Percentiles rank a stretch among this genome's conserved stretches.
Evolutionary conservation across 768 basidiomycete genomes (phyloP).

Genomic region (Suillus discolor): DNA sequence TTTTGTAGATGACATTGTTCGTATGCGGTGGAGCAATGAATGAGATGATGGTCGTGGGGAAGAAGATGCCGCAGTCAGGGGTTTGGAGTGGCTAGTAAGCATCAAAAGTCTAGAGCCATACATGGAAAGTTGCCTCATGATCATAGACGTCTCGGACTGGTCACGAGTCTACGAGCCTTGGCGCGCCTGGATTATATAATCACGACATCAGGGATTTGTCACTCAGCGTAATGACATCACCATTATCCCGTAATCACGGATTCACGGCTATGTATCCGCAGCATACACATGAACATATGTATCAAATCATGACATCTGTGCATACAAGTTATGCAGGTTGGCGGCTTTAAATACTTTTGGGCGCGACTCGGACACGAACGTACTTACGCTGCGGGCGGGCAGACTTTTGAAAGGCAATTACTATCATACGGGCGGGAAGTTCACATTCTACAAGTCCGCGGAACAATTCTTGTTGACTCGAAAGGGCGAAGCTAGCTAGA

Average conservation of each 20-base stretch:
- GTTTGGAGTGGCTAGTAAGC: constrained; percentile 15
- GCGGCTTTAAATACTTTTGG: not conserved
- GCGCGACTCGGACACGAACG: not conserved
- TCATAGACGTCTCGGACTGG: too few species aligned
- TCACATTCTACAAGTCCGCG: not conserved
- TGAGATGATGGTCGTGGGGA: constrained; percentile 4
- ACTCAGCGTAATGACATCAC: too few species aligned
- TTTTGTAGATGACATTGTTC: constrained; percentile 31
- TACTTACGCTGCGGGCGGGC: not conserved
- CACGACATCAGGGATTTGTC: too few species aligned
- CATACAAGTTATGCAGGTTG: not conserved
- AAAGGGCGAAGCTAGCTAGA: too few species aligned
- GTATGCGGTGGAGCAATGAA: constrained; percentile 1
- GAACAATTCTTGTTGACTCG: too few species aligned
- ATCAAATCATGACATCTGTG: too few species aligned
- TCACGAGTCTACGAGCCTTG: too few species aligned
- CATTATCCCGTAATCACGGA: too few species aligned
- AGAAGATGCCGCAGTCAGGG: constrained; percentile 9
- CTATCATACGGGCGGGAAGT: not conserved
- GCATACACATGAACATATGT: too few species aligned
- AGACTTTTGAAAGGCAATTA: not conserved
- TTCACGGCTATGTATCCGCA: too few species aligned
- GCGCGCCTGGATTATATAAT: too few species aligned
- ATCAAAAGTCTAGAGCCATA: constrained; percentile 18
- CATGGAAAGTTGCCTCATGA: too few species aligned